Conservation (phyloP, 2,329 filamentous ascomycete genomes). For the Fusarium marasasianum region DNA sequence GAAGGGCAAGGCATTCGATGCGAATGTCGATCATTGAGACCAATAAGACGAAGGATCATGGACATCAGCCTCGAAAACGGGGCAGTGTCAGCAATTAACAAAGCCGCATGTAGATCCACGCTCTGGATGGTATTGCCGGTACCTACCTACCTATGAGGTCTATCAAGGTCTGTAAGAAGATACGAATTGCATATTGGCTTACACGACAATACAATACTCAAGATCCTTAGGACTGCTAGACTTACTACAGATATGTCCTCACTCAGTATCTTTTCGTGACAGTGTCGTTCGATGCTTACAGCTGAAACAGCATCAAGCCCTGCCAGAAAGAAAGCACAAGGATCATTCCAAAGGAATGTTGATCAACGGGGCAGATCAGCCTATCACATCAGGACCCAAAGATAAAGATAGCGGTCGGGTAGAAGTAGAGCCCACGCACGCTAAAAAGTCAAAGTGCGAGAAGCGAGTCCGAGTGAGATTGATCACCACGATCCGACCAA, state of each 20-base stretch:
- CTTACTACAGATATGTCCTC: not conserved
- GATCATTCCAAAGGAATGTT: not conserved
- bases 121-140: not conserved
- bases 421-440: not conserved
- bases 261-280: not conserved
- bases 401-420: not conserved
- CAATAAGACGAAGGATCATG: not conserved
- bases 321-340: not conserved
- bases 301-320: not conserved
- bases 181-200: not conserved
- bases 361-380: not conserved
- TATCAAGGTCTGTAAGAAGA: not conserved
- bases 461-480: conserved; percentile 20
- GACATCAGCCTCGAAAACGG: conserved; percentile 21
- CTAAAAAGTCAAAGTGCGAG: conserved; percentile 6
- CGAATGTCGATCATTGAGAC: not conserved
- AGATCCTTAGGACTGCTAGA: not conserved
- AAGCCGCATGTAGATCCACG: not conserved
- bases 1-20: not conserved
- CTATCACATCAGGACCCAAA: not conserved
- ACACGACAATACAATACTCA: not conserved
- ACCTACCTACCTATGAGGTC: not conserved
- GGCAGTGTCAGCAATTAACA: conserved; percentile 23
- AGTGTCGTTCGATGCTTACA: not conserved
- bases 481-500: not conserved